Base-by-base conservation (phyloP, 2,329 filamentous ascomycete genomes). In the Leptodontidium sp. region DNA sequence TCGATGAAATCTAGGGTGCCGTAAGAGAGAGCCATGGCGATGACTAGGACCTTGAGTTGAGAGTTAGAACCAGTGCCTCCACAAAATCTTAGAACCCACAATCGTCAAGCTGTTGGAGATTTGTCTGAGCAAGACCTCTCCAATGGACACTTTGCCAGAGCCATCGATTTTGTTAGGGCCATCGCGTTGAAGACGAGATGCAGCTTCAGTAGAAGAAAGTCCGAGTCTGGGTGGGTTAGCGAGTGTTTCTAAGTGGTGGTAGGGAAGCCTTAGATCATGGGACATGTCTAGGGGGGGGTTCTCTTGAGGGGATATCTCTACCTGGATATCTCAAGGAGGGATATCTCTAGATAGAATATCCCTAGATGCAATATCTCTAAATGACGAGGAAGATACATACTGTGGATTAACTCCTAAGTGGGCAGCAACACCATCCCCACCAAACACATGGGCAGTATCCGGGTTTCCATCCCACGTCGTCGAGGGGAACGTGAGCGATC, bases 91-190 rank as follows among this genome's bases (percentile, higher is more conserved):
- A n/a, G 35, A 66, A 61, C 43, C 38, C 80, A 85, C 89, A 78
- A 91, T 84, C 72, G 91, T 93, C 81, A 93, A 83, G 82, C 90
- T 91, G 82, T 93, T 93, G 73, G 90, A 91, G 75, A 93, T 86
- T 83, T 93, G 91, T 78, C 90, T 91, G 81, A 93, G 80, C 82
- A 93, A 86, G 82, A 93, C 91, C 82, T 91, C 87, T 88, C 90
- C 92, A 80, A 90, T 77, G 80, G 90, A 92, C 82, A 91, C 81
- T 80, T 89, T 88, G 81, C 90, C 88, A 83, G 89, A 87, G 81
- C 88, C 87, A 81, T 90, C 87, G 83, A 93, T 87, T 78, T 86
- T 86, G 82, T 93, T 93, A 75, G 87, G 85, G 74, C 91, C 91
- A 86, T 92, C 83, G 78, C 85, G 84, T 79, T 81, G 81, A 77